These are phyloP conservation scores for Herpetomonas tarakana DNA, from an alignment of 208 protist species.

Conservation along the genomic window DNA sequence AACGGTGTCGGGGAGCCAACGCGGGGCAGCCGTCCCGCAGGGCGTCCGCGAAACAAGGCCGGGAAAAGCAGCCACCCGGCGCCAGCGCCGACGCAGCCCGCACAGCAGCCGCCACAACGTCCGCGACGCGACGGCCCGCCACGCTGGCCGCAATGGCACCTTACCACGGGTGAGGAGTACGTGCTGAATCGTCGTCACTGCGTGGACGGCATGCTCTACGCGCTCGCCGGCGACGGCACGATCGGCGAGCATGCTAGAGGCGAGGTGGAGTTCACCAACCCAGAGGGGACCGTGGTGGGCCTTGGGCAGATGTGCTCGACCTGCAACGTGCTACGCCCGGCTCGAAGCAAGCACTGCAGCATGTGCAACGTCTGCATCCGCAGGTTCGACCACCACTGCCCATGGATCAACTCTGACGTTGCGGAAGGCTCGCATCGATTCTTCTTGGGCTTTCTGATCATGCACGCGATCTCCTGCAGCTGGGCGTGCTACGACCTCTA, in stretches of 20 bases:
- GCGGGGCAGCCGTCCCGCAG: background rate
- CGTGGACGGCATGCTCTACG: constrained; percentile 78
- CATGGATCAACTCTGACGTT: constrained; percentile 97
- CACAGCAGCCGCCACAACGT: background rate
- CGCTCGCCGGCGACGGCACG: constrained; percentile 18
- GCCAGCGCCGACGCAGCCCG: background rate
- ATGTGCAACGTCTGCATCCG: constrained; percentile 92
- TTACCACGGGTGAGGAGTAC: constrained; percentile 51
- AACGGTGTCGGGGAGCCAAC: background rate
- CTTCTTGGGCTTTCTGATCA: constrained; percentile 89
- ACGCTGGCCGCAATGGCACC: constrained; percentile 6
- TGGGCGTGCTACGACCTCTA: constrained; percentile 76
- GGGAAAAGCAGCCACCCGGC: background rate
- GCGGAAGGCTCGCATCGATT: constrained; percentile 92
- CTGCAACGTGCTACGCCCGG: constrained; percentile 76
- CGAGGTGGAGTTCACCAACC: constrained; percentile 13
- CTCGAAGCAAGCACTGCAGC: constrained; percentile 94
- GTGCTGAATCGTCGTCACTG: constrained; percentile 64
- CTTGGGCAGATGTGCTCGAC: constrained; percentile 56
- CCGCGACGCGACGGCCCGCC: constrained; percentile 5
- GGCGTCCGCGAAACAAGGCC: background rate
- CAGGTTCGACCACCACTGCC: constrained; percentile 96
- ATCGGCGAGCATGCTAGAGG: constrained; percentile 6
- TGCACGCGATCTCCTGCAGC: constrained; percentile 78
- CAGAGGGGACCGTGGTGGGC: constrained; percentile 6